Percentiles rank a stretch among this genome's conserved stretches.
These are phyloP conservation scores for Neurospora tetraspora DNA, from an alignment of 495 filamentous ascomycete species.

Conservation along the genomic window DNA sequence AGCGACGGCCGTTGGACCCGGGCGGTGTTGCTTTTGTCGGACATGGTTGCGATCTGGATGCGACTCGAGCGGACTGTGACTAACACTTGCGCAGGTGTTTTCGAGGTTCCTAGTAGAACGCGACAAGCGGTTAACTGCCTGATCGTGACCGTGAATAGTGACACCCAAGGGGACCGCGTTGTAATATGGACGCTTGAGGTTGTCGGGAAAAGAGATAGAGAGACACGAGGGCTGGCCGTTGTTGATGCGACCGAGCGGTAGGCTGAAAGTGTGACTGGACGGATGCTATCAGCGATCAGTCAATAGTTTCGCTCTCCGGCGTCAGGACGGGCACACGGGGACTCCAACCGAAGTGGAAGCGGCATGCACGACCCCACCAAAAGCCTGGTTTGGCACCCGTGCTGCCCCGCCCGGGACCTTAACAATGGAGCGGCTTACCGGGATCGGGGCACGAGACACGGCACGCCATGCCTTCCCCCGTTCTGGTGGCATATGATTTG, in stretches of 20 bases:
- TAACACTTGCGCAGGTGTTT: neutral
- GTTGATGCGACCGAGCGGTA: neutral
- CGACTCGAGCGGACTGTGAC: neutral
- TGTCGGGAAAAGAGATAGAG: neutral
- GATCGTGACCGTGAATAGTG: neutral
- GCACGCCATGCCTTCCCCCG: neutral
- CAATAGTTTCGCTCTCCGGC: neutral
- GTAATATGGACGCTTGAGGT: neutral
- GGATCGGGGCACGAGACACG: neutral
- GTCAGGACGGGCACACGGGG: neutral
- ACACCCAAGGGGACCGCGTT: neutral
- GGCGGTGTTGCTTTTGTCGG: slow-evolving; percentile 21
- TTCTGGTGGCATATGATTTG: neutral
- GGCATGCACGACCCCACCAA: neutral
- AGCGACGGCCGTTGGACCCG: slow-evolving; percentile 34
- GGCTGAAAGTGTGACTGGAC: neutral
- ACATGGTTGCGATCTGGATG: slow-evolving; percentile 20
- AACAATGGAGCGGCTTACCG: neutral
- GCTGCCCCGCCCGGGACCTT: neutral
- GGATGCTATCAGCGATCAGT: neutral
- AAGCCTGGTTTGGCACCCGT: neutral
- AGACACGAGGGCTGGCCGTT: neutral
- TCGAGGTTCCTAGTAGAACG: neutral
- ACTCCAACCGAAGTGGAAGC: neutral
- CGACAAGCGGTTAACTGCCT: neutral